Evolutionary conservation across 2,329 filamentous ascomycete genomes (phyloP).

Genomic region (Exophiala spinifera): DNA sequence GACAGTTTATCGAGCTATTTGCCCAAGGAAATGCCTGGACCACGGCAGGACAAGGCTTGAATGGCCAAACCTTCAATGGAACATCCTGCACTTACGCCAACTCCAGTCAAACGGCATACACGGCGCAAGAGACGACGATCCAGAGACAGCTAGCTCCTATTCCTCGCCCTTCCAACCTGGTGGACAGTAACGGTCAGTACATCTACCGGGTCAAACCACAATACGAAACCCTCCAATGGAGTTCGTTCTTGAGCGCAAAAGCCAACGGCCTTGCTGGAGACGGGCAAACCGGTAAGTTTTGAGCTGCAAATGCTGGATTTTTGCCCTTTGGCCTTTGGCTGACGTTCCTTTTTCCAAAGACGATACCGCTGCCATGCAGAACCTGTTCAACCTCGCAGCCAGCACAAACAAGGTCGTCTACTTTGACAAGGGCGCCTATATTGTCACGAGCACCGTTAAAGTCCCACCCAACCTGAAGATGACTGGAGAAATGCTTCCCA

Average conservation of each 20-base stretch:
- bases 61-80: conserved; percentile 25
- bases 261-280: conserved; percentile 49
- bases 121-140: conserved; percentile 37
- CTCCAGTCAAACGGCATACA: conserved; percentile 29
- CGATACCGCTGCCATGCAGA: conserved; percentile 59
- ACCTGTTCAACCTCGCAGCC: conserved; percentile 52
- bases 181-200: conserved; percentile 52
- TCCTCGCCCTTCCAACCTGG: conserved; percentile 42
- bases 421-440: conserved; percentile 72
- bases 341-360: conserved; percentile 37
- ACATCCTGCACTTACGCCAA: conserved; percentile 26
- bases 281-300: conserved; percentile 48
- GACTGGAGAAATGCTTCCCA: conserved; percentile 53
- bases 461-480: conserved; percentile 60
- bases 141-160: conserved; percentile 54
- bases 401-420: conserved; percentile 58
- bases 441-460: conserved; percentile 66
- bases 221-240: conserved; percentile 42
- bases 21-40: conserved; percentile 69
- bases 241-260: conserved; percentile 46
- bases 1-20: conserved; percentile 61
- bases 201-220: conserved; percentile 54
- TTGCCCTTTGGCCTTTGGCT: no score
- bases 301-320: no score
- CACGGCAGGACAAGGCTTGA: conserved; percentile 22